Evolutionary conservation across 129 eudicot species (phyloP).

Genomic region (Flaveria brownii): DNA sequence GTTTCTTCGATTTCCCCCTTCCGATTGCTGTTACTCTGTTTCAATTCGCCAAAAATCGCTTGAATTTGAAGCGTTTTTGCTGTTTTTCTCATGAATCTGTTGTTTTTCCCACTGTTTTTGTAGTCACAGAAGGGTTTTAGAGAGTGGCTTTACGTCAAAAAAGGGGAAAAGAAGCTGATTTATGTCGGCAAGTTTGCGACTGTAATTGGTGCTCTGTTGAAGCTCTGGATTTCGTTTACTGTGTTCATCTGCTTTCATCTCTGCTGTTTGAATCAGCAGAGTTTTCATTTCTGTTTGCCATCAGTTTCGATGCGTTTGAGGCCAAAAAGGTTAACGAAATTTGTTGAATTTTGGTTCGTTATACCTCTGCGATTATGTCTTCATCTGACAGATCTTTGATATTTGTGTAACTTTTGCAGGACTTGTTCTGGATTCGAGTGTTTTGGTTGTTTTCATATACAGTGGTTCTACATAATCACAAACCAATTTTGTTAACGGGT

Average conservation of each 20-base stretch:
- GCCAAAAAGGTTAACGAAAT: slow-evolving; percentile 61
- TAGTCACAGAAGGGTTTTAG: slow-evolving; percentile 13
- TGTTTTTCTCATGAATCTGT: neutral
- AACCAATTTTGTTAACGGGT: neutral
- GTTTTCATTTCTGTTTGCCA: slow-evolving; percentile 28
- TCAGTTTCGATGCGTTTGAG: slow-evolving; percentile 99
- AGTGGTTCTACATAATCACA: slow-evolving; percentile 31
- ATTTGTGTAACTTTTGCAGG: slow-evolving; percentile 53
- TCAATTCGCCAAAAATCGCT: neutral
- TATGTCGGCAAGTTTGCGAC: slow-evolving; percentile 79
- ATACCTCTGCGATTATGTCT: neutral
- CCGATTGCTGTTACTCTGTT: no score
- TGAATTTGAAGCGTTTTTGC: neutral
- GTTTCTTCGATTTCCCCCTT: neutral
- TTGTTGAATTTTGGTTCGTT: neutral
- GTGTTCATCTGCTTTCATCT: slow-evolving; percentile 33
- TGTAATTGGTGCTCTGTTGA: slow-evolving; percentile 54
- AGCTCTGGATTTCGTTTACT: slow-evolving; percentile 48
- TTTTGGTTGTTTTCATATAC: slow-evolving; percentile 86
- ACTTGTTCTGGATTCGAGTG: slow-evolving; percentile 93
- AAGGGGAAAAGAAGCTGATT: slow-evolving; percentile 38
- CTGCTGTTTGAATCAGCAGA: slow-evolving; percentile 75
- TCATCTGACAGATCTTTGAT: slow-evolving; percentile 14
- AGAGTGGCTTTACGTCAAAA: slow-evolving; percentile 8
- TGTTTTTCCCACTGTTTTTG: neutral